Percentiles rank a stretch among this genome's conserved stretches.
phyloP scores from a whole-genome alignment of 805 yeast species.

The Candida nanaspora region DNA sequence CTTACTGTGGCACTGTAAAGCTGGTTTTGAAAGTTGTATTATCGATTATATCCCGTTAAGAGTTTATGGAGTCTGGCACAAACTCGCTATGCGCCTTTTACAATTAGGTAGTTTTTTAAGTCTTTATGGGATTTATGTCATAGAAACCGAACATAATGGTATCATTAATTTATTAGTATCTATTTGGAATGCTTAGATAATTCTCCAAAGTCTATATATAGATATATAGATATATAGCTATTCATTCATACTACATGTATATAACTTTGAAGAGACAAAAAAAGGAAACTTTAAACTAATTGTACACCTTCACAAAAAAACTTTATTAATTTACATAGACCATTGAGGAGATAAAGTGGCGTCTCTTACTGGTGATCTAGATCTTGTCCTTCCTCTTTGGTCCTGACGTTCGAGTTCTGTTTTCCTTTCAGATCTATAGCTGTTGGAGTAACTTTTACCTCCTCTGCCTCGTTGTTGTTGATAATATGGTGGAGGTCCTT shows the following conservation, averaged over 20 bases:
- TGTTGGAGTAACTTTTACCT: no score
- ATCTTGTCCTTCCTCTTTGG: slow-evolving; percentile 5
- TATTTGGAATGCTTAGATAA: slow-evolving; percentile 51
- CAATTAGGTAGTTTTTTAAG: slow-evolving; percentile 58
- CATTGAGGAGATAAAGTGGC: slow-evolving; percentile 14
- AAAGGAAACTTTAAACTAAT: no score
- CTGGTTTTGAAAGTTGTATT: slow-evolving; percentile 73
- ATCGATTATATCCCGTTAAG: slow-evolving; percentile 72
- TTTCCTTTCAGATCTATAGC: not conserved
- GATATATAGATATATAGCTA: no score
- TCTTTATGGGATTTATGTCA: slow-evolving; percentile 62
- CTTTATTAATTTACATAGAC: not conserved
- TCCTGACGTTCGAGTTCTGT: not conserved
- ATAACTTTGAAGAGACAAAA: no score
- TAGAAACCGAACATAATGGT: slow-evolving; percentile 61
- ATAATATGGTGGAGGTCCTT: not conserved
- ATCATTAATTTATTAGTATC: slow-evolving; percentile 54
- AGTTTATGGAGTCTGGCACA: slow-evolving; percentile 62
- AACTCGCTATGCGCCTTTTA: slow-evolving; percentile 50
- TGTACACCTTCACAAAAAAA: no score
- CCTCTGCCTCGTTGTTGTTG: not conserved
- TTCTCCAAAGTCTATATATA: no score
- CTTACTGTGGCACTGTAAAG: slow-evolving; percentile 55
- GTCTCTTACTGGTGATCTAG: slow-evolving; percentile 13
- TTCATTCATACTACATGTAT: no score